Percentiles rank a stretch among this genome's conserved stretches.
Evolutionary conservation across 768 basidiomycete genomes (phyloP).

Genomic region (Tremella mesenterica): DNA sequence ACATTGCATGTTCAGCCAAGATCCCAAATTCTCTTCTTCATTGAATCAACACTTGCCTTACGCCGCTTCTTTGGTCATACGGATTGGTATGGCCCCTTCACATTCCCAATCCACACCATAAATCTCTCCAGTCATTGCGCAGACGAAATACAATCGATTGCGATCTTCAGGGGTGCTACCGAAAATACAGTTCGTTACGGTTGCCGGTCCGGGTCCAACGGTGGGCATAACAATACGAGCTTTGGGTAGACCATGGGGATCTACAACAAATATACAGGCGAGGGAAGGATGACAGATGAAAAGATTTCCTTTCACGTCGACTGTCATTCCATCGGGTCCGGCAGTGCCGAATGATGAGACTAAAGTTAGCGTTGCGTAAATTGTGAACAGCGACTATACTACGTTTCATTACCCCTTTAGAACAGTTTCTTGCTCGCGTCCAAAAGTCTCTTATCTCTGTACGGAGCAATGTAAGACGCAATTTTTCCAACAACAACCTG

Average conservation of each 20-base stretch:
- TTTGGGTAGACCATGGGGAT: conserved; percentile 8
- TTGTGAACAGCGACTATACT: no score
- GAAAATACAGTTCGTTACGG: conserved; percentile 20
- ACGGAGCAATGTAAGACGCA: no score
- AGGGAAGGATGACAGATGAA: conserved; percentile 21
- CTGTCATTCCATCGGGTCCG: conserved; percentile 22
- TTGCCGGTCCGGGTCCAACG: conserved; percentile 5
- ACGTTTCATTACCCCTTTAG: no score
- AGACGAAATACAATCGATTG: conserved; percentile 15
- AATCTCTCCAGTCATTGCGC: conserved; percentile 5
- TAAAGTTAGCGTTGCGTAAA: not conserved
- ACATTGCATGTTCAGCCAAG: no score
- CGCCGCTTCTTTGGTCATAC: not conserved
- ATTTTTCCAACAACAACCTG: no score
- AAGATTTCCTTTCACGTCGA: conserved; percentile 16
- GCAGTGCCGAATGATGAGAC: conserved; percentile 18
- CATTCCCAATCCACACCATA: conserved; percentile 18
- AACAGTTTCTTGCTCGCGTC: no score
- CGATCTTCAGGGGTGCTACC: conserved; percentile 13
- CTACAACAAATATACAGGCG: conserved; percentile 19
- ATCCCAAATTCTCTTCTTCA: not conserved
- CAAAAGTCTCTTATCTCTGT: no score
- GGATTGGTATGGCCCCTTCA: conserved; percentile 11
- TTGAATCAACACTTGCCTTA: not conserved
- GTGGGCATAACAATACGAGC: conserved; percentile 14